Evolutionary conservation across 495 filamentous ascomycete genomes (phyloP), one percentile per base, ranked within the genome.

Genomic region (Parachaetomium inaequale): DNA sequence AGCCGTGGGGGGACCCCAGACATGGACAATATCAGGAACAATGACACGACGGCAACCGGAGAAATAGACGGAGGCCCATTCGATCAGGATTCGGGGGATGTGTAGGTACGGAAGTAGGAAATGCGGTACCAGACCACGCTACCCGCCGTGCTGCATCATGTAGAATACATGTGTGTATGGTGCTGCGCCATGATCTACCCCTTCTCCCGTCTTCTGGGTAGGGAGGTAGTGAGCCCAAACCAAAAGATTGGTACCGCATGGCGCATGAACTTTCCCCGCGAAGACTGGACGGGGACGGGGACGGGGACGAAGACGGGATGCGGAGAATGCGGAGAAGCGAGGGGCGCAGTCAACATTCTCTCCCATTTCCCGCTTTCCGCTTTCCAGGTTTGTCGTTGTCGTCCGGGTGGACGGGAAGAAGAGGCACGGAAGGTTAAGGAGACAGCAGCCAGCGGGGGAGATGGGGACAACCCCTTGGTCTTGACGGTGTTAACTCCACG

Each of bases 241-340:
- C 52, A 55, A 40, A 10, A 38, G 52, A 40, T 26, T 26, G 52
- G 52, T 38, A 55, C 52, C 52, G 34, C 52, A 23, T 21, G 52
- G 52, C 32, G 52, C 52, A 40, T 26, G 47, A 51, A 17, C 42
- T 19, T 15, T 31, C 31, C 23, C 23, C 47, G 38, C n/a, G 21
- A 12, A 12, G 8, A 15, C 12, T 15, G 12, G 7, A 12, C 26
- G 36, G 42, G 19, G 52, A 21, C 2, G 50, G n/a, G 32, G 25
- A 31, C 11, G 7, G 32, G 17, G 23, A 28, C n/a, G n/a, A n/a
- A n/a, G n/a, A n/a, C n/a, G n/a, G n/a, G n/a, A 52, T 56, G 54
- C 54, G 36, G 54, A 56, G 54, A 56, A 56, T 43, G 54, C 17
- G 54, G 38, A 56, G 54, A 29, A 56, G 38, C 23, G 26, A 25